phyloP scores from a whole-genome alignment of 2,329 filamentous ascomycete genomes.

The Didymella arachidicola region DNA sequence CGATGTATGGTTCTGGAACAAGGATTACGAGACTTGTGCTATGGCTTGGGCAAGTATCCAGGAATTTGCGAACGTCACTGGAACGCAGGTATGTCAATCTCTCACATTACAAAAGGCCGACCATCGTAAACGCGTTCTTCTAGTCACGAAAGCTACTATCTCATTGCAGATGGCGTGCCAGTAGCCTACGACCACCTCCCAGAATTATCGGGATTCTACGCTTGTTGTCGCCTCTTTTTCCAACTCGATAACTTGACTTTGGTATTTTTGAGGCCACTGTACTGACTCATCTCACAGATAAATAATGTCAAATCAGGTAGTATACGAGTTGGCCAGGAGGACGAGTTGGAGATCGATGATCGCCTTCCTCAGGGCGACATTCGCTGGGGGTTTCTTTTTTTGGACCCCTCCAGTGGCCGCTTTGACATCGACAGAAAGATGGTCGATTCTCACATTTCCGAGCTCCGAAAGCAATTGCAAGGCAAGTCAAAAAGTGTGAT shows the following conservation, averaged over 20 bases:
- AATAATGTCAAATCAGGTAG: slow-evolving; percentile 55
- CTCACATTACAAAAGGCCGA: not conserved
- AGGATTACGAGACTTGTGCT: slow-evolving; percentile 52
- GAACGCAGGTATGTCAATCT: slow-evolving; percentile 43
- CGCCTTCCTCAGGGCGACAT: slow-evolving; percentile 42
- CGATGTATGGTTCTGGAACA: slow-evolving; percentile 59
- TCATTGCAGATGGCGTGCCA: not conserved
- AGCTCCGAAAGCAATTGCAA: slow-evolving; percentile 41
- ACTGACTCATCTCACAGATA: slow-evolving; percentile 35
- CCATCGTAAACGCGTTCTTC: not conserved
- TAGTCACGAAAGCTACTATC: not conserved
- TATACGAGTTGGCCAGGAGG: slow-evolving; percentile 42
- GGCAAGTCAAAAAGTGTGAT: slow-evolving; percentile 44
- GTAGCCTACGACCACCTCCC: not conserved
- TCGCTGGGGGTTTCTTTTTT: slow-evolving; percentile 44
- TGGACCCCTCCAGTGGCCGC: slow-evolving; percentile 35
- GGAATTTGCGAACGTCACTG: slow-evolving; percentile 54
- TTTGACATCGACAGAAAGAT: slow-evolving; percentile 47
- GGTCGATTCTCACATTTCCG: slow-evolving; percentile 43
- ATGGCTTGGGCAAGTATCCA: slow-evolving; percentile 56
- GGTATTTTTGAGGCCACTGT: not conserved
- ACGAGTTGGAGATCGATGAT: slow-evolving; percentile 25
- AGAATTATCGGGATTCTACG: not conserved
- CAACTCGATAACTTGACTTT: too few species aligned
- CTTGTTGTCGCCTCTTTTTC: too few species aligned